phyloP scores from a whole-genome alignment of 164 flowering plant genomes.

The Umbellularia californica region DNA sequence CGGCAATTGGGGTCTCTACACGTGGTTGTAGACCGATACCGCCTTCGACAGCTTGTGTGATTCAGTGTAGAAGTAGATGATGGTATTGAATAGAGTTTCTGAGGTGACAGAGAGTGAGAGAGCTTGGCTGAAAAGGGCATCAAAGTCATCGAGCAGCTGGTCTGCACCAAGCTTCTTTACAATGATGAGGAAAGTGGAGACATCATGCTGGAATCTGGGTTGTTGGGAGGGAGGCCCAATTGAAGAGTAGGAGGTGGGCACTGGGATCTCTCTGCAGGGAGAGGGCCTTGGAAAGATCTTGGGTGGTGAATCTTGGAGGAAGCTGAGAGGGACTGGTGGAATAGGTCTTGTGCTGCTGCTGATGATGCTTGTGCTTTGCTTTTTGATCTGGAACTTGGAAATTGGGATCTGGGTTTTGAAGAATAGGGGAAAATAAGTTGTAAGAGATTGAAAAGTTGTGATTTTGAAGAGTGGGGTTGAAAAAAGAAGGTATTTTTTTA shows the following conservation, averaged over 20 bases:
- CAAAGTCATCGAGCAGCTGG: constrained; percentile 68
- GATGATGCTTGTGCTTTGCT: not conserved
- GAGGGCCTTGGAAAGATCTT: constrained; percentile 54
- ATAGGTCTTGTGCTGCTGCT: constrained; percentile 33
- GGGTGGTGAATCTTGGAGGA: constrained; percentile 63
- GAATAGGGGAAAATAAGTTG: too few species aligned
- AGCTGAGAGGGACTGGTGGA: constrained; percentile 44
- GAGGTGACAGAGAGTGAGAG: constrained; percentile 59
- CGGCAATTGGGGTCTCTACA: constrained; percentile 39
- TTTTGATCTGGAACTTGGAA: not conserved
- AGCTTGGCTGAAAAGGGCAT: constrained; percentile 61
- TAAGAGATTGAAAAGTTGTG: too few species aligned
- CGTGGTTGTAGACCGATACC: constrained; percentile 60
- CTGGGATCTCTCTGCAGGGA: constrained; percentile 48
- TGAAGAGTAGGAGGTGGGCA: constrained; percentile 69
- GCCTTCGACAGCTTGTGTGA: constrained; percentile 64
- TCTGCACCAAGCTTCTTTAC: constrained; percentile 80
- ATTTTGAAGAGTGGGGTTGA: too few species aligned
- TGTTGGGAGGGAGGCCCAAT: constrained; percentile 79
- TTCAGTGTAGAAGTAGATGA: constrained; percentile 67
- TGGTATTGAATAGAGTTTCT: constrained; percentile 64
- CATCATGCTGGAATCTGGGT: constrained; percentile 69
- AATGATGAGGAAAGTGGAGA: constrained; percentile 45
- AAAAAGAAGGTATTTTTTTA: too few species aligned
- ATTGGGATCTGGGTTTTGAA: constrained; percentile 1